Evolutionary conservation across 1,284 basidiomycete species (phyloP).

Genomic region (Pholiota adiposa): DNA sequence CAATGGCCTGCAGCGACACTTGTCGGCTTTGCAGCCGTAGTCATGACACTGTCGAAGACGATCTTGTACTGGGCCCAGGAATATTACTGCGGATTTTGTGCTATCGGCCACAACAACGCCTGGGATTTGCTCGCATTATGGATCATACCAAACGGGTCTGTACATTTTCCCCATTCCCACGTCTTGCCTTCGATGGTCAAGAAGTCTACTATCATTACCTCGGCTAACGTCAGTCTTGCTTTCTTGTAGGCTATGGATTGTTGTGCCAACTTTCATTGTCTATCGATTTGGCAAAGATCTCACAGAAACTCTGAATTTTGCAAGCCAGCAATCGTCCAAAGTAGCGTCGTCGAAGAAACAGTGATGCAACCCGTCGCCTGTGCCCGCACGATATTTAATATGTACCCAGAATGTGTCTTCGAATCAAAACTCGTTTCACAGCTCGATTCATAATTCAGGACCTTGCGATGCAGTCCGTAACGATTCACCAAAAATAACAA

Average conservation of each 20-base stretch:
- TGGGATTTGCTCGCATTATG: conserved; percentile 63
- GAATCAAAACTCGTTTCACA: too few relatives aligned
- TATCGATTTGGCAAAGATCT: conserved; percentile 63
- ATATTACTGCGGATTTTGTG: conserved; percentile 72
- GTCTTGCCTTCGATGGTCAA: background rate
- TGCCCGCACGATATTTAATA: too few relatives aligned
- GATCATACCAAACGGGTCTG: conserved; percentile 82
- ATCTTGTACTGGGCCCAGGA: conserved; percentile 82
- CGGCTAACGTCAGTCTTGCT: background rate
- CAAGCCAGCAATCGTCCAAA: conserved; percentile 31
- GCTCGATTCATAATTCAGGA: too few relatives aligned
- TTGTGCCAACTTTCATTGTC: conserved; percentile 67
- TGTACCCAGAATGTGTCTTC: too few relatives aligned
- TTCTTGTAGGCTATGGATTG: conserved; percentile 65
- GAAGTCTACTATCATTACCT: background rate
- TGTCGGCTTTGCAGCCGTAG: conserved; percentile 72
- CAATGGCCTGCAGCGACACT: conserved; percentile 68
- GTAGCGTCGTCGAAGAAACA: conserved; percentile 5
- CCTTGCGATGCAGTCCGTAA: too few relatives aligned
- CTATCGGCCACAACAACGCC: conserved; percentile 74
- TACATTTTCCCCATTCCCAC: conserved; percentile 18
- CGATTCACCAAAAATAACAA: too few relatives aligned
- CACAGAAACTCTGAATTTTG: conserved; percentile 43
- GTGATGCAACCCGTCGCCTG: background rate
- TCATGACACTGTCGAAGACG: conserved; percentile 87